These are phyloP conservation scores for Peronospora belbahrii DNA, from an alignment of 352 stramenopile species.

Conservation along the genomic window DNA sequence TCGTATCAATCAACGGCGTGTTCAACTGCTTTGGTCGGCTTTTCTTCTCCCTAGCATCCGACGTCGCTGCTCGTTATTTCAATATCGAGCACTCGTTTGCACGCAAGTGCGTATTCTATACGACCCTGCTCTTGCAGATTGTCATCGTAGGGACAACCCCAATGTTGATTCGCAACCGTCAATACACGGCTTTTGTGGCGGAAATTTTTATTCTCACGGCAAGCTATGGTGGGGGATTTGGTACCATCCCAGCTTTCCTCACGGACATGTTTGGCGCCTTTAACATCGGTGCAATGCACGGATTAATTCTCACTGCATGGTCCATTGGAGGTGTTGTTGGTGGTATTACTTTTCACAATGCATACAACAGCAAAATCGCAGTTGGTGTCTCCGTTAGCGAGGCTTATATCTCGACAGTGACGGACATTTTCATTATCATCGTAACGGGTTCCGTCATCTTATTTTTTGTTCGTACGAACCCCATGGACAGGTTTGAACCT, in stretches of 20 bases:
- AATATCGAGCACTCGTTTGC: conserved; percentile 50
- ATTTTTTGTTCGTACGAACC: conserved; percentile 56
- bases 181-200: conserved; percentile 50
- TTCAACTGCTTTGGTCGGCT: conserved; percentile 60
- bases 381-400: conserved; percentile 31
- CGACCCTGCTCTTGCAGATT: conserved; percentile 45
- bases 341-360: conserved; percentile 59
- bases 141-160: conserved; percentile 53
- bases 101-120: conserved; percentile 58
- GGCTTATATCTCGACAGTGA: conserved; percentile 62
- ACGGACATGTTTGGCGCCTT: conserved; percentile 81
- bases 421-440: conserved; percentile 61
- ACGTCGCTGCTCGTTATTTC: conserved; percentile 32
- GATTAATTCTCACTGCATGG: conserved; percentile 75
- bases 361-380: conserved; percentile 34
- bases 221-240: conserved; percentile 67
- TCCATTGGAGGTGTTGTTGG: conserved; percentile 68
- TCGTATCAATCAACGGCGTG: conserved; percentile 58
- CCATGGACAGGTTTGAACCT: conserved; percentile 55
- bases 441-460: conserved; percentile 36
- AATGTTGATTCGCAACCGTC: conserved; percentile 41
- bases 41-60: conserved; percentile 40
- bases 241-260: conserved; percentile 68
- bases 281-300: conserved; percentile 80
- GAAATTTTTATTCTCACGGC: conserved; percentile 64